Percentiles rank a stretch among this genome's conserved stretches.
These are phyloP conservation scores for Lentinula aciculospora DNA, from an alignment of 768 basidiomycete species.

Conservation along the genomic window DNA sequence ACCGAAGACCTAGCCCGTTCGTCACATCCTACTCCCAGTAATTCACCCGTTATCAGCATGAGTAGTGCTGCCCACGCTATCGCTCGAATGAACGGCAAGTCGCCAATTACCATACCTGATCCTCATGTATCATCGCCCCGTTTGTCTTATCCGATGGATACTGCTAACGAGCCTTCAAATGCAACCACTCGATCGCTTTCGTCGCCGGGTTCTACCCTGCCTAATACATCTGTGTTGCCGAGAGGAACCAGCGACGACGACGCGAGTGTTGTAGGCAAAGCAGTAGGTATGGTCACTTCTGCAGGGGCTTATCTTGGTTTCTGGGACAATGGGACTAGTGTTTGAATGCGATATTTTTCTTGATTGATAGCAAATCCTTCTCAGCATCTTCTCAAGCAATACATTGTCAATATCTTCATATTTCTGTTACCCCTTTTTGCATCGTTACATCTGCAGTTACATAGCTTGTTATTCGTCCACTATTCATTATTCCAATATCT, in stretches of 20 bases:
- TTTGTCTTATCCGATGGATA: neutral
- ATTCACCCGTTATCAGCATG: conserved; percentile 43
- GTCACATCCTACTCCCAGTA: conserved; percentile 54
- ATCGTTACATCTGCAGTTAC: neutral
- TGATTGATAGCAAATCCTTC: neutral
- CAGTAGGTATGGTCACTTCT: conserved; percentile 75
- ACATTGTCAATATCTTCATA: neutral
- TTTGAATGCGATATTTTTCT: neutral
- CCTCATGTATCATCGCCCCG: neutral
- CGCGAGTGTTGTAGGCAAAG: conserved; percentile 42
- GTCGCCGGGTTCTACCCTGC: neutral
- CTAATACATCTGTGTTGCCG: neutral
- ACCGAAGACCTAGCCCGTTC: conserved; percentile 14
- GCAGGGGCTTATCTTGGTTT: conserved; percentile 74
- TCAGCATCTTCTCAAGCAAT: neutral
- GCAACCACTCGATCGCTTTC: neutral
- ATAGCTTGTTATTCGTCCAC: neutral
- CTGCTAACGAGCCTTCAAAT: neutral
- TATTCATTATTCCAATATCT: neutral
- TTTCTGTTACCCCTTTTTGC: neutral
- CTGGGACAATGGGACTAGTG: conserved; percentile 24
- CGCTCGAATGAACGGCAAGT: conserved; percentile 4
- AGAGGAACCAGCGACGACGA: conserved; percentile 8
- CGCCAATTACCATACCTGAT: neutral
- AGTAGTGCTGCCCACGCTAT: conserved; percentile 19